Evolutionary conservation across 23 red algal genomes (phyloP).

Genomic region (Pyropia yezoensis): DNA sequence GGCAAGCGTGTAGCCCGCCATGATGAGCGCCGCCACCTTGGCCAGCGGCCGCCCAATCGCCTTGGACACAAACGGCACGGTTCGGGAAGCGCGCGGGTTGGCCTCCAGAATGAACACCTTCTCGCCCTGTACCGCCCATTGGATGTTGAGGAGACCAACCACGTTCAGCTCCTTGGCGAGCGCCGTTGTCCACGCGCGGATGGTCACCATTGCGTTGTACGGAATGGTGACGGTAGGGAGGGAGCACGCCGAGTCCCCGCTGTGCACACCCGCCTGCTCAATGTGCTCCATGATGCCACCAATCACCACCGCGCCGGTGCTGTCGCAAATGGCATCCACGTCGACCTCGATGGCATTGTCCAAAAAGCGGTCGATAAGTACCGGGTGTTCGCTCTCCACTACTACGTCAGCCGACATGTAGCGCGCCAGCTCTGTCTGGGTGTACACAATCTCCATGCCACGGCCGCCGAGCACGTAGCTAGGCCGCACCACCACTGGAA

Average conservation of each 20-base stretch:
- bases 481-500: slow-evolving; percentile 94
- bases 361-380: slow-evolving; percentile 93
- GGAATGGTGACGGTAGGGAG: slow-evolving; percentile 80
- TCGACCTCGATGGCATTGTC: slow-evolving; percentile 97
- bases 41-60: slow-evolving; percentile 91
- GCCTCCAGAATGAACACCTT: slow-evolving; percentile 97
- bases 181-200: slow-evolving; percentile 89
- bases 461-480: slow-evolving; percentile 95
- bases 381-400: slow-evolving; percentile 95
- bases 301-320: slow-evolving; percentile 89
- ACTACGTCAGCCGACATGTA: slow-evolving; percentile 97
- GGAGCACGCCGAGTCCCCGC: slow-evolving; percentile 90
- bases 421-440: slow-evolving; percentile 50
- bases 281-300: slow-evolving; percentile 99
- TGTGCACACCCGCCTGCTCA: slow-evolving; percentile 97
- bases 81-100: slow-evolving; percentile 94
- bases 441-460: slow-evolving; percentile 99
- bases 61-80: slow-evolving; percentile 97
- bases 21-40: slow-evolving; percentile 78
- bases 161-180: slow-evolving; percentile 83
- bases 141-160: slow-evolving; percentile 96
- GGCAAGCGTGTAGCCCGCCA: slow-evolving; percentile 67
- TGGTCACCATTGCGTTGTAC: slow-evolving; percentile 91
- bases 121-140: slow-evolving; percentile 96
- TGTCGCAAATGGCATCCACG: slow-evolving; percentile 89